Percentiles rank a stretch among this genome's conserved stretches.
These are phyloP conservation scores for Backusella australiensis DNA, from an alignment of 192 early-diverging fungal genomes.

Conservation along the genomic window DNA sequence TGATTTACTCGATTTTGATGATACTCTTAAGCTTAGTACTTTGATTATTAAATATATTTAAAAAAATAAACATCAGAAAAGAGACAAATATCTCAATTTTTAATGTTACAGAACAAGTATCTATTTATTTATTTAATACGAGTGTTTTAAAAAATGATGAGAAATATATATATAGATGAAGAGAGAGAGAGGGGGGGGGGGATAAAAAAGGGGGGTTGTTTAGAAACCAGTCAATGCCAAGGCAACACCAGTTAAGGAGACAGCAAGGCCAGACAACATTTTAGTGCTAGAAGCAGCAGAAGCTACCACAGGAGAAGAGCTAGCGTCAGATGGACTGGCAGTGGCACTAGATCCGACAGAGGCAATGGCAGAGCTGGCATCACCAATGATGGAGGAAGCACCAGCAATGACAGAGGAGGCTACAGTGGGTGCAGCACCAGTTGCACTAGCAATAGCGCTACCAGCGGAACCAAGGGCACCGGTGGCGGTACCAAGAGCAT, in stretches of 20 bases:
- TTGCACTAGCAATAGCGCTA: neutral
- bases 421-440: neutral
- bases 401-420: neutral
- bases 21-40: too few species aligned
- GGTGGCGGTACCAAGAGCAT: neutral
- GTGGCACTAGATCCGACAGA: neutral
- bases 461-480: neutral
- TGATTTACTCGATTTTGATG: too few species aligned
- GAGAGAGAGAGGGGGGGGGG: too few species aligned
- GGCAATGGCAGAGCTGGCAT: neutral
- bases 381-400: neutral
- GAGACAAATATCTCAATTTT: neutral
- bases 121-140: neutral
- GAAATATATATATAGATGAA: neutral
- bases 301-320: neutral
- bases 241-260: neutral
- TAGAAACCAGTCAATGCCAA: conserved; percentile 3
- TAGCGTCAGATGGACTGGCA: neutral
- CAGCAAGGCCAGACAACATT: neutral
- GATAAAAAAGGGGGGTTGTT: neutral
- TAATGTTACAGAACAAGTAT: neutral
- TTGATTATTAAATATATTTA: too few species aligned
- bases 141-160: neutral
- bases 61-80: too few species aligned
- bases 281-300: neutral